These are phyloP conservation scores for Lumnitzera littorea DNA, from an alignment of 345 rosid species.

Conservation along the genomic window DNA sequence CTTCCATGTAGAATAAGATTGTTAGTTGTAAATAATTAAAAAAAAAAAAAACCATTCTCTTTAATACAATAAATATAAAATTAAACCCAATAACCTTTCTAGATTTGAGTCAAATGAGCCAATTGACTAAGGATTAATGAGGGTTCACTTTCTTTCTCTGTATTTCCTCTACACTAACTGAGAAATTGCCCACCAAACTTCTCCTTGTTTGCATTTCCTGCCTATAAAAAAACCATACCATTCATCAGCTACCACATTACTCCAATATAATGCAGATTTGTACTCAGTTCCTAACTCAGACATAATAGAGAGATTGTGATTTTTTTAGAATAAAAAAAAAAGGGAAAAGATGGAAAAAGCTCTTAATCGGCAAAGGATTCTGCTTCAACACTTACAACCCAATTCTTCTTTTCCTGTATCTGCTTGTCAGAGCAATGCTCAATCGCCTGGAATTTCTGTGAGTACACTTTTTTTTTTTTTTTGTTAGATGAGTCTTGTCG, in stretches of 20 bases:
- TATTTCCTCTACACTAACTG: no score
- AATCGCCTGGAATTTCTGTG: conserved; percentile 38
- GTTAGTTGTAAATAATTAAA: no score
- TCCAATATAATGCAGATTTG: neutral
- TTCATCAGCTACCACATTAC: neutral
- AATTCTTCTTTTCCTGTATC: conserved; percentile 23
- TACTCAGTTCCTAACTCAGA: neutral
- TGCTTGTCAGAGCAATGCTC: conserved; percentile 21
- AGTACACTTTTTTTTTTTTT: conserved; percentile 10
- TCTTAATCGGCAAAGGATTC: conserved; percentile 59
- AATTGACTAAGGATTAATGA: no score
- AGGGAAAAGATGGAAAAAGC: conserved; percentile 62
- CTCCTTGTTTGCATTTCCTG: no score
- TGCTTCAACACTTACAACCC: conserved; percentile 71
- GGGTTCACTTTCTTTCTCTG: no score
- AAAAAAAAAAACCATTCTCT: no score
- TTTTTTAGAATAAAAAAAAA: no score
- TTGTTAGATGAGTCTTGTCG: neutral
- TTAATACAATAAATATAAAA: no score
- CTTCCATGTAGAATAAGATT: no score
- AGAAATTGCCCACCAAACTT: no score
- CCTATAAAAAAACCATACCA: neutral
- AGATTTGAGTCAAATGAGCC: no score
- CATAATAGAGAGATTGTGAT: neutral
- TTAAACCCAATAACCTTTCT: no score